Conservation (phyloP, 2,329 filamentous ascomycete genomes). For the Trichoderma pleuroti region DNA sequence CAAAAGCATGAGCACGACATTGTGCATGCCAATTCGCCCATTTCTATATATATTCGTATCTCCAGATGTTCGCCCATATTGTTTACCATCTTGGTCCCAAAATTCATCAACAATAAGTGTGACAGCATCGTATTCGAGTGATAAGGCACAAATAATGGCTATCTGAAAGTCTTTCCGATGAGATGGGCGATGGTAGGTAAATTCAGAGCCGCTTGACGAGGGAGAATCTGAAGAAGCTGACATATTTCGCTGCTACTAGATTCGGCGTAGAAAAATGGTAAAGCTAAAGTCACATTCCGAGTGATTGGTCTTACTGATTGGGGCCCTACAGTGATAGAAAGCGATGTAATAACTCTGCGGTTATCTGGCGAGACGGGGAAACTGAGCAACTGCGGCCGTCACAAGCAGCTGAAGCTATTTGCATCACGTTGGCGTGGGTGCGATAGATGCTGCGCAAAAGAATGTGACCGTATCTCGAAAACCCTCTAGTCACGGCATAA, state of each 20-base stretch:
- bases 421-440: too few relatives aligned
- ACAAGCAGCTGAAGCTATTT: too few relatives aligned
- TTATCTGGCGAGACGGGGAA: too few relatives aligned
- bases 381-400: too few relatives aligned
- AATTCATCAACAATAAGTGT: slow-evolving; percentile 20
- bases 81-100: slow-evolving; percentile 19
- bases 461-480: too few relatives aligned
- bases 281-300: neutral
- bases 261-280: neutral
- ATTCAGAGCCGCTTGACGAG: neutral
- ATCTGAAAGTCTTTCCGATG: slow-evolving; percentile 19
- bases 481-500: accelerated
- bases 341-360: too few relatives aligned
- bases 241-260: neutral
- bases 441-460: too few relatives aligned
- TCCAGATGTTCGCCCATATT: slow-evolving; percentile 25
- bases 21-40: slow-evolving; percentile 23
- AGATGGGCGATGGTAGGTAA: neutral
- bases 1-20: slow-evolving; percentile 27
- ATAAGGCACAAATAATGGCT: slow-evolving; percentile 25
- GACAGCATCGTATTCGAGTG: slow-evolving; percentile 22
- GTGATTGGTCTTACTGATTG: neutral
- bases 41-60: slow-evolving; percentile 31
- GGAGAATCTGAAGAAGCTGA: neutral
- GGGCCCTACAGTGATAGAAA: too few relatives aligned